Evolutionary conservation across 768 basidiomycete species (phyloP).

Genomic region (Boletellus ananas): DNA sequence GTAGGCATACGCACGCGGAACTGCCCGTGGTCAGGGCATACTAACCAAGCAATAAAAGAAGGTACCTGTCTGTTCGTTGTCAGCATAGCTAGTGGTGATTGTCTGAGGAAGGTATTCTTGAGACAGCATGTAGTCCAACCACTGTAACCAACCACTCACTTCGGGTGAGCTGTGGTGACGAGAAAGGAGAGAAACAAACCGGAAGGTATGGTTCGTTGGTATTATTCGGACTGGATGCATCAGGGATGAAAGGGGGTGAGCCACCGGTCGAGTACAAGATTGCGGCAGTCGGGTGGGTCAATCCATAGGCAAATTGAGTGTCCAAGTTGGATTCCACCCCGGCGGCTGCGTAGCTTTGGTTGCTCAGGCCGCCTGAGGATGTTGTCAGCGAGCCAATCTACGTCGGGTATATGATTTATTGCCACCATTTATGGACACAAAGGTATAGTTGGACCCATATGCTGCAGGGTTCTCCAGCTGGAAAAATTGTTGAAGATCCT

Average conservation of each 20-base stretch:
- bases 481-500: conserved; percentile 53
- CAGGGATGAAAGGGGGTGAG: conserved; percentile 53
- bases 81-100: conserved; percentile 72
- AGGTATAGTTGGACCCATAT: conserved; percentile 46
- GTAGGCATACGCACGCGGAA: conserved; percentile 52
- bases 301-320: conserved; percentile 61
- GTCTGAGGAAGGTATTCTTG: conserved; percentile 48
- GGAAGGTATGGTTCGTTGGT: conserved; percentile 47
- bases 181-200: conserved; percentile 26
- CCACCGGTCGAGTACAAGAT: conserved; percentile 65
- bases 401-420: background rate
- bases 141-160: conserved; percentile 32
- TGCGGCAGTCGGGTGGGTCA: conserved; percentile 56
- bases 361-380: conserved; percentile 53
- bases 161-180: background rate
- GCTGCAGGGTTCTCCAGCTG: conserved; percentile 46
- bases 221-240: conserved; percentile 36
- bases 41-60: background rate
- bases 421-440: conserved; percentile 53
- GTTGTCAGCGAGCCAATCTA: conserved; percentile 5
- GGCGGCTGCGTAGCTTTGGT: conserved; percentile 45
- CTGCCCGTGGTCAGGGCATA: conserved; percentile 26
- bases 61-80: conserved; percentile 67
- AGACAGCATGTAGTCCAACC: conserved; percentile 56
- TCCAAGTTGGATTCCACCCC: conserved; percentile 68